Evolutionary conservation across 2,329 filamentous ascomycete species (phyloP).

Genomic region (Aplosporella prunicola): DNA sequence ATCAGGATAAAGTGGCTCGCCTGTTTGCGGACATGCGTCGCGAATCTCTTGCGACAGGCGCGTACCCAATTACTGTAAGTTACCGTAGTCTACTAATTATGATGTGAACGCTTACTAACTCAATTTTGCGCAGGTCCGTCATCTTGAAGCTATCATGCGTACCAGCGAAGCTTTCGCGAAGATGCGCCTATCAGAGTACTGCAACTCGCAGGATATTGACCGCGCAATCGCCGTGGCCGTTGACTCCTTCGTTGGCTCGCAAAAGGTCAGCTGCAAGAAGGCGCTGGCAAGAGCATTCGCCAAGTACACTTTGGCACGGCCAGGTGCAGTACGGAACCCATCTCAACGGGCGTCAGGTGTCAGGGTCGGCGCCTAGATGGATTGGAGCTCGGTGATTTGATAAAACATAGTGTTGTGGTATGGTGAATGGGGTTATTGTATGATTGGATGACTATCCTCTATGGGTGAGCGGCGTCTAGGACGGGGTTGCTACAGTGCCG

Average conservation of each 20-base stretch:
- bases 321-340: constrained; percentile 29
- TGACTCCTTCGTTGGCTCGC: constrained; percentile 88
- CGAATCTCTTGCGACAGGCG: constrained; percentile 85
- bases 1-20: constrained; percentile 90
- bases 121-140: constrained; percentile 61
- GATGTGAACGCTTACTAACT: not conserved
- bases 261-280: constrained; percentile 98
- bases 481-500: too few relatives aligned
- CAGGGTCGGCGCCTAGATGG: constrained; percentile 6
- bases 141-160: constrained; percentile 92
- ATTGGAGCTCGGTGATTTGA: too few relatives aligned
- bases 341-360: constrained; percentile 2
- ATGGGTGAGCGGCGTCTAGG: too few relatives aligned
- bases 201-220: constrained; percentile 81
- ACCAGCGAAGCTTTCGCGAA: constrained; percentile 91
- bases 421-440: too few relatives aligned
- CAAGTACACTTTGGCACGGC: constrained; percentile 59
- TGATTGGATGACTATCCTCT: too few relatives aligned
- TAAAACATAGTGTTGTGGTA: too few relatives aligned
- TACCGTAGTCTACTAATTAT: not conserved
- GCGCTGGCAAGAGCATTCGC: constrained; percentile 88
- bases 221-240: constrained; percentile 95
- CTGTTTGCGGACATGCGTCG: constrained; percentile 94
- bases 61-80: constrained; percentile 93
- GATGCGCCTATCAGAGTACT: constrained; percentile 97